Percentiles rank a stretch among this genome's conserved stretches.
phyloP scores from a whole-genome alignment of 306 rosid species.

The Quercus engelmannii region DNA sequence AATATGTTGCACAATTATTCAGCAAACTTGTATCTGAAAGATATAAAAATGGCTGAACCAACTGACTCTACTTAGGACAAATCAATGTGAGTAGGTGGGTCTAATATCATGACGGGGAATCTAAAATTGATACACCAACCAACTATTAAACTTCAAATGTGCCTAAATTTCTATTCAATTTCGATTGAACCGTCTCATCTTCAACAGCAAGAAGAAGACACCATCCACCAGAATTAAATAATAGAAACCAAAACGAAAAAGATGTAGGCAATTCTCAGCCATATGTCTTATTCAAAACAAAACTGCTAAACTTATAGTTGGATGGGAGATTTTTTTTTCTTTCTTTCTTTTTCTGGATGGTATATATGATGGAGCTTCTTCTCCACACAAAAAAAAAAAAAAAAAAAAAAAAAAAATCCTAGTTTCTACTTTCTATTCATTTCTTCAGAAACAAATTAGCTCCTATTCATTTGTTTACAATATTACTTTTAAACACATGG shows the following conservation, averaged over 20 bases:
- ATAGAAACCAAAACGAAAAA: not conserved
- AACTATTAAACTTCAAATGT: slow-evolving; percentile 11
- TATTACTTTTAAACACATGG: too few species aligned
- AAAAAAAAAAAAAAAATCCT: too few species aligned
- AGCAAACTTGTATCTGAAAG: slow-evolving; percentile 19
- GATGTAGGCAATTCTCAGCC: not conserved
- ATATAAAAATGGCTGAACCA: slow-evolving; percentile 20
- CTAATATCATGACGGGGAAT: slow-evolving; percentile 55
- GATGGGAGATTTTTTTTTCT: not conserved
- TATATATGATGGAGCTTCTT: too few species aligned
- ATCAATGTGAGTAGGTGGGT: slow-evolving; percentile 29
- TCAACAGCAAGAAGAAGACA: slow-evolving; percentile 29
- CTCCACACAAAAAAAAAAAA: too few species aligned
- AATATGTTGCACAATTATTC: not conserved
- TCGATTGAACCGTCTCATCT: slow-evolving; percentile 40
- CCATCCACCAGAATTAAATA: not conserved
- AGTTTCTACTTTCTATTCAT: too few species aligned
- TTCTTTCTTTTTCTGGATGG: too few species aligned
- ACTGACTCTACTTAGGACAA: not conserved
- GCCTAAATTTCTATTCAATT: slow-evolving; percentile 17
- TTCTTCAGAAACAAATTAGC: too few species aligned
- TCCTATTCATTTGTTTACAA: too few species aligned
- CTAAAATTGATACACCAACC: slow-evolving; percentile 53
- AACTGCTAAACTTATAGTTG: not conserved
- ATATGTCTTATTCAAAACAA: not conserved